phyloP scores from a whole-genome alignment of 441 rosid species.

The Croton laevigatus region DNA sequence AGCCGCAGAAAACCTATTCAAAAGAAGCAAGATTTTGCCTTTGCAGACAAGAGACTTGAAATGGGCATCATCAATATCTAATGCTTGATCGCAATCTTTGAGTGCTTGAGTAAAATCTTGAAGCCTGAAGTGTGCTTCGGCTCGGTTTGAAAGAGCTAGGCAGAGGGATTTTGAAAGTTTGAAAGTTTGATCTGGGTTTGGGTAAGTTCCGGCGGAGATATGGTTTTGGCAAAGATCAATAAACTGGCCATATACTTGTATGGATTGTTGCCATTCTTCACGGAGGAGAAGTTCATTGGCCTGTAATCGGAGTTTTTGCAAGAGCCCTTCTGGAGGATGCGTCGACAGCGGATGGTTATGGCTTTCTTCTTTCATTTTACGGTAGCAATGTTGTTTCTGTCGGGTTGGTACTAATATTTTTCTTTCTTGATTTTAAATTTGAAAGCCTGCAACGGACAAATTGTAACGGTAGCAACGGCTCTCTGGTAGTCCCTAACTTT shows the following conservation, averaged over 20 bases:
- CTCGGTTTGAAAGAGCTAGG: slow-evolving; percentile 70
- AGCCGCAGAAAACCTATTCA: slow-evolving; percentile 61
- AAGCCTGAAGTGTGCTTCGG: slow-evolving; percentile 55
- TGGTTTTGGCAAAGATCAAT: slow-evolving; percentile 51
- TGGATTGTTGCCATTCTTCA: slow-evolving; percentile 78
- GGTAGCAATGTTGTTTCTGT: background rate
- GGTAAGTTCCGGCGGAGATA: slow-evolving; percentile 27
- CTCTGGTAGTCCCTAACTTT: background rate
- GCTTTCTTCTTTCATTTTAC: slow-evolving; percentile 36
- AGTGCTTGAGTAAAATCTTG: slow-evolving; percentile 49
- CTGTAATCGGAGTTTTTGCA: slow-evolving; percentile 68
- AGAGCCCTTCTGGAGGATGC: slow-evolving; percentile 30
- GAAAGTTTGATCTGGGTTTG: slow-evolving; percentile 26
- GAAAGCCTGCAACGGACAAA: slow-evolving; percentile 49
- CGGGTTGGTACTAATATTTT: background rate
- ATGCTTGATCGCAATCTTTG: slow-evolving; percentile 58
- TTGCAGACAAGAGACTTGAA: slow-evolving; percentile 80
- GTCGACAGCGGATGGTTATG: slow-evolving; percentile 16
- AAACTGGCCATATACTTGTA: slow-evolving; percentile 52
- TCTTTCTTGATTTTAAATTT: slow-evolving; percentile 22
- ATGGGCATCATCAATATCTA: slow-evolving; percentile 58
- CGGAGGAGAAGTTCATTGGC: slow-evolving; percentile 79
- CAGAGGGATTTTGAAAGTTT: slow-evolving; percentile 60
- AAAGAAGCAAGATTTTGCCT: slow-evolving; percentile 63
- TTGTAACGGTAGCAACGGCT: slow-evolving; percentile 45